phyloP scores from a whole-genome alignment of 108 stramenopile species.

The Discostella stelligeroides region DNA sequence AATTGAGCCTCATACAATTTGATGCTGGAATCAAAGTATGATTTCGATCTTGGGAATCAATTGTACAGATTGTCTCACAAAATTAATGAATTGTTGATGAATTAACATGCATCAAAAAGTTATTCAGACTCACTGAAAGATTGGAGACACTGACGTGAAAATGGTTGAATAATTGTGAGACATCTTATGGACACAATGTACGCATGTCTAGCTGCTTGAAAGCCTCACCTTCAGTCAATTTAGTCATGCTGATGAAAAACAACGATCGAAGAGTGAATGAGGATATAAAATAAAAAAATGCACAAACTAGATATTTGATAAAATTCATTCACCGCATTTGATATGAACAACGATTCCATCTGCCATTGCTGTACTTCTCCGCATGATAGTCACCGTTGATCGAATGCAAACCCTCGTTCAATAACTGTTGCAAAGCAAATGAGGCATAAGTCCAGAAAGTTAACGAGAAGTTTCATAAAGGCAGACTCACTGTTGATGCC shows the following conservation, averaged over 20 bases:
- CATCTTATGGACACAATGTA: not conserved
- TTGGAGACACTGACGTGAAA: slow-evolving; percentile 27
- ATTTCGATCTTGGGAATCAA: slow-evolving; percentile 12
- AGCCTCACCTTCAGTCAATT: slow-evolving; percentile 30
- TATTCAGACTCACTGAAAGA: slow-evolving; percentile 20
- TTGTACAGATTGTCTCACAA: too few species aligned
- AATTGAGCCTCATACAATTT: slow-evolving; percentile 51
- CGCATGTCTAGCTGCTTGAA: not conserved
- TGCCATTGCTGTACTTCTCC: slow-evolving; percentile 21
- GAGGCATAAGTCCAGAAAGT: not conserved
- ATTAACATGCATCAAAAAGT: too few species aligned
- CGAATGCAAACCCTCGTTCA: slow-evolving; percentile 32
- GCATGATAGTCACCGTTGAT: slow-evolving; percentile 45
- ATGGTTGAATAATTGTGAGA: not conserved
- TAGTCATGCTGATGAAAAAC: slow-evolving; percentile 8
- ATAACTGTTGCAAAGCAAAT: slow-evolving; percentile 1
- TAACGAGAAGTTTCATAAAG: not conserved
- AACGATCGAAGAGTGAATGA: not conserved
- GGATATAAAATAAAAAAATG: not conserved
- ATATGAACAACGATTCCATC: slow-evolving; percentile 41
- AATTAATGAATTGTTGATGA: too few species aligned
- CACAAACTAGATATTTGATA: not conserved
- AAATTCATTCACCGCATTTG: slow-evolving; percentile 17
- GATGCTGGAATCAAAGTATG: slow-evolving; percentile 22
- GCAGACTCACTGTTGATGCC: slow-evolving; percentile 23